Evolutionary conservation across 257 asterid species (phyloP).

Genomic region (Plantago elongata): DNA sequence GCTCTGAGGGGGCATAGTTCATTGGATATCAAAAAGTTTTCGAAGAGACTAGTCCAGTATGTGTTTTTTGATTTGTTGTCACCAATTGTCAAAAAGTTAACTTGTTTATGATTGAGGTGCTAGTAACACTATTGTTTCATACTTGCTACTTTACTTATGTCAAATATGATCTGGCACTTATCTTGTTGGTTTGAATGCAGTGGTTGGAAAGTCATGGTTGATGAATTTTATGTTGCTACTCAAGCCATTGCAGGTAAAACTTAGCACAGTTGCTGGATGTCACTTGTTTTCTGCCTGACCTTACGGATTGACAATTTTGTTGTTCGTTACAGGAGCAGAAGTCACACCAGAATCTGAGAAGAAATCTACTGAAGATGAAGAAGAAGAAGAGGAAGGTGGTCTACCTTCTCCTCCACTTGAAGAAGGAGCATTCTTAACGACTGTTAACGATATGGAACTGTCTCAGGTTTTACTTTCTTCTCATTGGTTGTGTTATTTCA

Average conservation of each 20-base stretch:
- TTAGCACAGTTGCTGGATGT: conserved; percentile 7
- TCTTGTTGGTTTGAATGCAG: conserved; percentile 41
- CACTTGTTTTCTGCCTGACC: background rate
- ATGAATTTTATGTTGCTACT: conserved; percentile 58
- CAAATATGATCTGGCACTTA: background rate
- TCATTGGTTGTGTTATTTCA: background rate
- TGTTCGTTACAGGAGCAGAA: conserved; percentile 32
- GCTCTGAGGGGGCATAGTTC: conserved; percentile 47
- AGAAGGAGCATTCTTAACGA: conserved; percentile 68
- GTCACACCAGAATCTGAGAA: conserved; percentile 63
- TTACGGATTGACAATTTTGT: conserved; percentile 11
- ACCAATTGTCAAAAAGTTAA: too few relatives aligned
- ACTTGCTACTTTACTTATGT: background rate
- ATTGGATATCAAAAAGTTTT: conserved; percentile 49
- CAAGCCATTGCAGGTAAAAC: conserved; percentile 47
- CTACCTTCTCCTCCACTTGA: conserved; percentile 98
- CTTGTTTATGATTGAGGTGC: background rate
- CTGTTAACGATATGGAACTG: conserved; percentile 65
- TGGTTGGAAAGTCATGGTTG: conserved; percentile 76
- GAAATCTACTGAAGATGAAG: conserved; percentile 51
- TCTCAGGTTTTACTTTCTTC: conserved; percentile 48
- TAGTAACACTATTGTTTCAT: background rate
- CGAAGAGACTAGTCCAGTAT: conserved; percentile 48
- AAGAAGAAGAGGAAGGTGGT: conserved; percentile 85
- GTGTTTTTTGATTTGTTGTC: conserved; percentile 20